These are phyloP conservation scores for Jatropha curcas DNA, from an alignment of 345 rosid species.

Conservation along the genomic window DNA sequence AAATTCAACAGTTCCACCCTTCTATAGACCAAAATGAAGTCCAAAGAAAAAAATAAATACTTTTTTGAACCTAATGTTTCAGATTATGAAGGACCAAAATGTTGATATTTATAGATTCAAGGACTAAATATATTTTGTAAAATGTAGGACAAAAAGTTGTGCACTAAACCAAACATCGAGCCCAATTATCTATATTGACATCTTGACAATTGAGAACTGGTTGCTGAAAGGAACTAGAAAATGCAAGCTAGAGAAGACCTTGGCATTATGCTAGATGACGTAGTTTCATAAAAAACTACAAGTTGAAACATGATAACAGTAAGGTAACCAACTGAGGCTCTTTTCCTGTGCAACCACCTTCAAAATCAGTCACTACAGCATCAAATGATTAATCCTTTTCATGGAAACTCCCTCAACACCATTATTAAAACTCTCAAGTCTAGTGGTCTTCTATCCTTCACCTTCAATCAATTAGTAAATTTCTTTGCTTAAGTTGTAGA, in stretches of 20 bases:
- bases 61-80: too few relatives aligned
- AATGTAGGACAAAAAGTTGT: neutral
- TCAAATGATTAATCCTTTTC: neutral
- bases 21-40: neutral
- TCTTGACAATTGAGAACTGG: neutral
- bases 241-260: neutral
- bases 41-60: too few relatives aligned
- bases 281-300: neutral
- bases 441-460: slow-evolving; percentile 2
- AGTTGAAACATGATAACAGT: neutral
- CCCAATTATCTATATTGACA: neutral
- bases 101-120: neutral
- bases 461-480: neutral
- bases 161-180: neutral
- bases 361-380: neutral
- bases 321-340: neutral
- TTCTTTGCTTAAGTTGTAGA: neutral
- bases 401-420: neutral
- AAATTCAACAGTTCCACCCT: neutral
- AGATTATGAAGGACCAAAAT: neutral
- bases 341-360: neutral
- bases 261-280: neutral
- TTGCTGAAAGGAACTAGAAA: neutral
- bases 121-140: neutral
- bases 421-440: neutral